phyloP scores from a whole-genome alignment of 495 filamentous ascomycete species.

The Diplogelasinospora grovesii region DNA sequence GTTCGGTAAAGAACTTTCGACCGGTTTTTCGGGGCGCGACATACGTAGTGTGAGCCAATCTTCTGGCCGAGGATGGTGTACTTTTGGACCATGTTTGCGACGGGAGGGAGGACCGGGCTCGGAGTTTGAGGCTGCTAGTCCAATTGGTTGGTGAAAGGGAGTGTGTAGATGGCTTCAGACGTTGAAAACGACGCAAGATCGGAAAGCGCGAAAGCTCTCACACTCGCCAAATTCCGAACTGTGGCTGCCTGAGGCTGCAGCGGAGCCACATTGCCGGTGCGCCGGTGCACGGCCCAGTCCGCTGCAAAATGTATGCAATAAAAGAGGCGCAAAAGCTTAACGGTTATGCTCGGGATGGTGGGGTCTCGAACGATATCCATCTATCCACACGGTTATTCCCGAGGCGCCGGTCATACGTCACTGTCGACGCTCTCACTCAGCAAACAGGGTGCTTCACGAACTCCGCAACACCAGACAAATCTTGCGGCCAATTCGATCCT shows the following conservation, averaged over 20 bases:
- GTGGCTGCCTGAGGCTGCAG: conserved; percentile 7
- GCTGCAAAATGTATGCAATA: no score
- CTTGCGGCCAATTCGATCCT: no score
- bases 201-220: conserved; percentile 10
- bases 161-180: conserved; percentile 8
- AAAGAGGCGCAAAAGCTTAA: no score
- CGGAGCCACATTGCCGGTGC: neutral
- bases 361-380: no score
- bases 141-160: conserved; percentile 18
- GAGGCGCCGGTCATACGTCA: no score
- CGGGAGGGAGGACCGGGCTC: conserved; percentile 27
- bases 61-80: conserved; percentile 85
- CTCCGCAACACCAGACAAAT: no score
- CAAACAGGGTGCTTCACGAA: no score
- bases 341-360: no score
- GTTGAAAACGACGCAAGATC: conserved; percentile 18
- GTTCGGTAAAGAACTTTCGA: no score
- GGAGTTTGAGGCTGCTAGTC: conserved; percentile 30
- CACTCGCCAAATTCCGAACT: conserved; percentile 7
- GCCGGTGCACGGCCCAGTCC: no score
- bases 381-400: no score
- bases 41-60: conserved; percentile 88
- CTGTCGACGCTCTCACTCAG: no score
- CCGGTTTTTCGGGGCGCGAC: conserved; percentile 31
- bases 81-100: conserved; percentile 72